A percentile compares a stretch with the other conserved stretches of the same genome.
Conservation (phyloP, 164 flowering plant genomes). For the Vitis rotundifolia region DNA sequence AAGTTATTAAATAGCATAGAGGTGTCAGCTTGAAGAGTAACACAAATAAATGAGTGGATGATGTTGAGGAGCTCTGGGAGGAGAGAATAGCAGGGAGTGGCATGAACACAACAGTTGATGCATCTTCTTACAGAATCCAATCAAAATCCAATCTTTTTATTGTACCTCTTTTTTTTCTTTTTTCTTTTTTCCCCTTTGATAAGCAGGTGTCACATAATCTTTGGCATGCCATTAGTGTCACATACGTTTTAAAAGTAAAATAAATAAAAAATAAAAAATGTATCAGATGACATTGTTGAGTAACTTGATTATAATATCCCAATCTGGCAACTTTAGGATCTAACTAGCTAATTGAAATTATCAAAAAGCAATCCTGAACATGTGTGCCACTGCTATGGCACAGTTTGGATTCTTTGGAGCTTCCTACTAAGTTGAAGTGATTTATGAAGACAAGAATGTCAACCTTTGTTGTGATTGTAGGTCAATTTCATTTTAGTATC, state of each 20-base stretch:
- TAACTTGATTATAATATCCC: no score
- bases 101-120: neutral
- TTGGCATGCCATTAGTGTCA: no score
- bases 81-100: neutral
- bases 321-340: no score
- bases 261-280: no score
- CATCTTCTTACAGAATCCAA: neutral
- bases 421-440: neutral
- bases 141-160: neutral
- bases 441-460: neutral
- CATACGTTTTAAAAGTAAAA: no score
- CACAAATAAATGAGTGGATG: neutral
- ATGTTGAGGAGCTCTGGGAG: neutral
- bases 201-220: no score
- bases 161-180: no score
- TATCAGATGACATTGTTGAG: no score
- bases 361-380: no score
- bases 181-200: no score
- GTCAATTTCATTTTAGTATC: neutral
- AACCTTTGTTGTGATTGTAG: neutral
- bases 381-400: no score
- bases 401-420: neutral
- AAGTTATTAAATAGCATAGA: conserved; percentile 5
- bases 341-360: no score
- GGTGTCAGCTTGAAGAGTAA: neutral